Conservation (phyloP, 2,329 filamentous ascomycete genomes). For the Cytospora paraplurivora region DNA sequence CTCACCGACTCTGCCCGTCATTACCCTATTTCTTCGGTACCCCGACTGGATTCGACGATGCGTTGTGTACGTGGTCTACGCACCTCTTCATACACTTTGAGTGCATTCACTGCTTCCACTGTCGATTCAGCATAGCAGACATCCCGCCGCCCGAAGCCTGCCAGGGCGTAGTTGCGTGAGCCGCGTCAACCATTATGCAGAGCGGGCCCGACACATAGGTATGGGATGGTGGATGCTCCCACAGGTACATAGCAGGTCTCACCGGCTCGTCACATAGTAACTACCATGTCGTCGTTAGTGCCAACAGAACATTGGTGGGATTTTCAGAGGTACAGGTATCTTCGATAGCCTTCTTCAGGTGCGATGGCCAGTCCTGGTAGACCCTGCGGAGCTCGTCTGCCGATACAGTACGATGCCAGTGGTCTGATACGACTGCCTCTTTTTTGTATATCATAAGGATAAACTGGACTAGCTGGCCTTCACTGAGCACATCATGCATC, state of each 20-base stretch:
- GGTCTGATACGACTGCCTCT: constrained; percentile 23
- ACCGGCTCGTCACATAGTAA: constrained; percentile 31
- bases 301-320: not conserved
- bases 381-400: constrained; percentile 31
- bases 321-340: constrained; percentile 4
- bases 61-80: constrained; percentile 21
- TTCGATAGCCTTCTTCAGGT: constrained; percentile 31
- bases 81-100: constrained; percentile 11
- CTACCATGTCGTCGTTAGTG: constrained; percentile 8
- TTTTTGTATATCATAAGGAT: constrained; percentile 28
- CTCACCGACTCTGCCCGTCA: constrained; percentile 3
- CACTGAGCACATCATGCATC: constrained; percentile 28
- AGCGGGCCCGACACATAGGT: constrained; percentile 33
- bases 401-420: constrained; percentile 30
- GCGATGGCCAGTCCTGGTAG: constrained; percentile 30
- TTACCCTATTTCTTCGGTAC: constrained; percentile 9
- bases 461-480: constrained; percentile 30
- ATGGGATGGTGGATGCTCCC: constrained; percentile 32
- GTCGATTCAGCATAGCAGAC: not conserved
- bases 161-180: constrained; percentile 16
- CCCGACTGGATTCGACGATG: constrained; percentile 18
- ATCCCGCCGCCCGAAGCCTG: constrained; percentile 14
- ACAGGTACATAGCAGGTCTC: constrained; percentile 32
- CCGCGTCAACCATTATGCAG: constrained; percentile 31
- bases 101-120: not conserved